These are phyloP conservation scores for Vitis amurensis DNA, from an alignment of 164 flowering plant genomes.

Conservation along the genomic window DNA sequence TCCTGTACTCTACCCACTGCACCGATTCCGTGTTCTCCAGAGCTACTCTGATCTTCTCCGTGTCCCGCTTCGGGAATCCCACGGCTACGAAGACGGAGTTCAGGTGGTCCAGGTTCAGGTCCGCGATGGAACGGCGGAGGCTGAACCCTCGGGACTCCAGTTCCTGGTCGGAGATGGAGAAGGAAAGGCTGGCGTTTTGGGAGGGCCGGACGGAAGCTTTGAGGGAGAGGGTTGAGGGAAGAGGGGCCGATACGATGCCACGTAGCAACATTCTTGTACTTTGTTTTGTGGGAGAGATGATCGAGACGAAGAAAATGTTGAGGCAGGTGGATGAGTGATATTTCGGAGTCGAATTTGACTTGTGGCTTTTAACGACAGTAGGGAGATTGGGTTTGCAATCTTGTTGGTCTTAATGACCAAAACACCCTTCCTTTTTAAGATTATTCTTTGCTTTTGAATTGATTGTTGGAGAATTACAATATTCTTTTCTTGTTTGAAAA, in stretches of 20 bases:
- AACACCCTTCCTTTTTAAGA: no score
- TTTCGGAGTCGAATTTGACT: no score
- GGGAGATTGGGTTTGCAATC: no score
- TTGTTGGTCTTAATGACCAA: no score
- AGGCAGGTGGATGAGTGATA: neutral
- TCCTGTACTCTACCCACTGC: slow-evolving; percentile 70
- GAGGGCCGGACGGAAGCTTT: slow-evolving; percentile 12
- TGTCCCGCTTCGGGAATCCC: slow-evolving; percentile 85
- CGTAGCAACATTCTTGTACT: slow-evolving; percentile 32
- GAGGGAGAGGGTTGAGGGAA: slow-evolving; percentile 13
- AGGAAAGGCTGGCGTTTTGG: neutral
- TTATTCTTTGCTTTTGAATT: no score
- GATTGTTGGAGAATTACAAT: no score
- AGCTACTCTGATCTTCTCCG: slow-evolving; percentile 69
- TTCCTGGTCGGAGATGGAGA: slow-evolving; percentile 60
- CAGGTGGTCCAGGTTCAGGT: slow-evolving; percentile 80
- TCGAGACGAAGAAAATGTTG: neutral
- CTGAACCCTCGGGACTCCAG: slow-evolving; percentile 80
- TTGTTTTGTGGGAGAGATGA: neutral
- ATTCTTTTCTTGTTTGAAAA: no score
- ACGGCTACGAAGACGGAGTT: slow-evolving; percentile 83
- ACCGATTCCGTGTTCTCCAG: slow-evolving; percentile 74
- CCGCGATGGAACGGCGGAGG: slow-evolving; percentile 48
- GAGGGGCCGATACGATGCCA: slow-evolving; percentile 23
- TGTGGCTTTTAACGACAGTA: no score